phyloP scores from a whole-genome alignment of 331 rosid genomes.

The Malus hybrid region DNA sequence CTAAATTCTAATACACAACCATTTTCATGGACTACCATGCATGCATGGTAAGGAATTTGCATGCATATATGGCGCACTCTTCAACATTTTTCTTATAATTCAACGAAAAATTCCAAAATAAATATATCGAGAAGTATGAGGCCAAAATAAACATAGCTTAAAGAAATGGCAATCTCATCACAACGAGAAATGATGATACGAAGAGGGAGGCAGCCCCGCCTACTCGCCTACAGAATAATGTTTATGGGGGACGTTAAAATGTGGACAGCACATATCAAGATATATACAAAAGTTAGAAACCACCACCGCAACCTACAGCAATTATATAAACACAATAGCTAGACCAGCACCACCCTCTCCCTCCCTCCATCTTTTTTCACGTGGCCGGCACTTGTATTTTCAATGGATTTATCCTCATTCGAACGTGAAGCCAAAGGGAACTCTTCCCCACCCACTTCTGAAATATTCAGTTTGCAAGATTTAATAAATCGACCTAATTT shows the following conservation, averaged over 20 bases:
- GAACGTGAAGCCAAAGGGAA: constrained; percentile 2
- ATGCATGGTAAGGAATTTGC: too few species aligned
- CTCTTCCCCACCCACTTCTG: background rate
- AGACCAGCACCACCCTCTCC: background rate
- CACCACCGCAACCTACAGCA: background rate
- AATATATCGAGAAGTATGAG: background rate
- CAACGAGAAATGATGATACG: constrained; percentile 13
- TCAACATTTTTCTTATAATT: too few species aligned
- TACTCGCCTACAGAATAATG: too few species aligned
- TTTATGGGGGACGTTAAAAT: background rate
- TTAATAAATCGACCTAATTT: too few species aligned
- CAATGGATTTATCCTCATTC: background rate
- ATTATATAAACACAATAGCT: background rate
- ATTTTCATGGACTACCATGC: too few species aligned
- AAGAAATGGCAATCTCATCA: constrained; percentile 2
- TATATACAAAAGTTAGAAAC: too few species aligned
- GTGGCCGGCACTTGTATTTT: constrained; percentile 10
- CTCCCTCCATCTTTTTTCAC: background rate
- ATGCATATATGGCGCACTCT: too few species aligned
- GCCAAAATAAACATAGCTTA: background rate
- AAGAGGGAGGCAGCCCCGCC: too few species aligned
- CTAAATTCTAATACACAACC: too few species aligned
- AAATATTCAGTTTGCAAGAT: background rate
- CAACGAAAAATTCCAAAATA: too few species aligned
- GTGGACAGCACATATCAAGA: background rate